phyloP scores from a whole-genome alignment of 2,329 filamentous ascomycete genomes.

The Venturia carpophila region DNA sequence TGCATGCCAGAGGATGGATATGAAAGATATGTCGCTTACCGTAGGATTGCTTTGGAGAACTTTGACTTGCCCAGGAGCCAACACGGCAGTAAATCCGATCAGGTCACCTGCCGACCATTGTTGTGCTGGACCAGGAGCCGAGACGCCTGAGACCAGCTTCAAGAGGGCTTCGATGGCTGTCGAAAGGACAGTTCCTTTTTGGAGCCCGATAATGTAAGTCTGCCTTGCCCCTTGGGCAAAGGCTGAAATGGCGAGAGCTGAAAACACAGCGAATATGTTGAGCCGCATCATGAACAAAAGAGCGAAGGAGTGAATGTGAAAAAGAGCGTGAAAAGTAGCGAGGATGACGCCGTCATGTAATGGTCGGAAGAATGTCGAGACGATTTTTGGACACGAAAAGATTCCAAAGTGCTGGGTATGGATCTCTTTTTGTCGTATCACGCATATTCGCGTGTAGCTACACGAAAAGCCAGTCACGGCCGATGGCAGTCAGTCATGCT shows the following conservation, averaged over 20 bases:
- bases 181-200: not conserved
- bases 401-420: not conserved
- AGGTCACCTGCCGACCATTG: constrained; percentile 26
- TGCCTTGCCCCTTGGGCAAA: not conserved
- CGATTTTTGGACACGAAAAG: not conserved
- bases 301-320: not conserved
- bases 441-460: not conserved
- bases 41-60: constrained; percentile 27
- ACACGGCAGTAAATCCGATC: constrained; percentile 33
- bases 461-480: not conserved
- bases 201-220: not conserved
- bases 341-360: not conserved
- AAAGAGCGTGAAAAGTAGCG: not conserved
- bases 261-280: not conserved
- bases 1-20: not conserved
- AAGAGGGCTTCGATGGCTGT: not conserved
- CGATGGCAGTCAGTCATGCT: not conserved
- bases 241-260: not conserved
- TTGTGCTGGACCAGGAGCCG: not conserved
- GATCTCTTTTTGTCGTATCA: not conserved
- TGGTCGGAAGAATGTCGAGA: not conserved
- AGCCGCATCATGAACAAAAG: not conserved
- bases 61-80: constrained; percentile 27
- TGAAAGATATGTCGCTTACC: constrained; percentile 22
- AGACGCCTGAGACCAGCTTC: not conserved